Conservation (phyloP, 306 rosid genomes). For the Quercus engelmannii region DNA sequence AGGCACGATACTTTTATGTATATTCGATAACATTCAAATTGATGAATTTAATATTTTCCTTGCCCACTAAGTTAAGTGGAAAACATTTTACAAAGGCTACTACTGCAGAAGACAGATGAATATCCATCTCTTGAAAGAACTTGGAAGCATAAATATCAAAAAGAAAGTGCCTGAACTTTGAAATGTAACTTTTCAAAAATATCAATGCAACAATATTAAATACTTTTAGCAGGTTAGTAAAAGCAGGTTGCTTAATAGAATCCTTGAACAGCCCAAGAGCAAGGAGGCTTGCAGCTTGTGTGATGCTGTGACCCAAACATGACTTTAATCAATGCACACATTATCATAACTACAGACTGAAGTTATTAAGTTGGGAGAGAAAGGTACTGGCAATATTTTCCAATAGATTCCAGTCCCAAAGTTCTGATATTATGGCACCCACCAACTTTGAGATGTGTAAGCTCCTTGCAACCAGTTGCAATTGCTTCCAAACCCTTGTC, state of each 20-base stretch:
- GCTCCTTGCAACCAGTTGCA: conserved; percentile 87
- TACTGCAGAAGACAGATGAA: not conserved
- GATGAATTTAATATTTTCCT: not conserved
- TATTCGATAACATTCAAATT: too few species aligned
- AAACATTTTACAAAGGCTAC: not conserved
- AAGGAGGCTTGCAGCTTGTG: not conserved
- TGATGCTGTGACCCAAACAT: not conserved
- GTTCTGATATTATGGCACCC: conserved; percentile 95
- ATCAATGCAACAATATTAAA: not conserved
- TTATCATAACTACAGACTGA: conserved; percentile 5
- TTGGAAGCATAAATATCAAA: not conserved
- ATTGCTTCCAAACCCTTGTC: conserved; percentile 92
- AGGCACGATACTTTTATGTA: not conserved
- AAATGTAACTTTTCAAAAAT: not conserved
- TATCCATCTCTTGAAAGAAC: not conserved
- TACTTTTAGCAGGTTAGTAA: not conserved
- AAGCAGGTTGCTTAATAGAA: not conserved
- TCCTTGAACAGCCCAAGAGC: not conserved
- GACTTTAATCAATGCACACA: conserved; percentile 10
- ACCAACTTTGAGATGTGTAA: conserved; percentile 77
- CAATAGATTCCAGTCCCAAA: conserved; percentile 73
- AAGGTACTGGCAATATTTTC: conserved; percentile 82
- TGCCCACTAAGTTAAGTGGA: not conserved
- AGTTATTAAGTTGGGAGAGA: conserved; percentile 21
- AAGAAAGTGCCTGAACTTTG: too few species aligned